Percentiles rank a stretch among this genome's conserved stretches.
Conservation (phyloP, 164 flowering plant genomes). For the Magnolia officinalis region DNA sequence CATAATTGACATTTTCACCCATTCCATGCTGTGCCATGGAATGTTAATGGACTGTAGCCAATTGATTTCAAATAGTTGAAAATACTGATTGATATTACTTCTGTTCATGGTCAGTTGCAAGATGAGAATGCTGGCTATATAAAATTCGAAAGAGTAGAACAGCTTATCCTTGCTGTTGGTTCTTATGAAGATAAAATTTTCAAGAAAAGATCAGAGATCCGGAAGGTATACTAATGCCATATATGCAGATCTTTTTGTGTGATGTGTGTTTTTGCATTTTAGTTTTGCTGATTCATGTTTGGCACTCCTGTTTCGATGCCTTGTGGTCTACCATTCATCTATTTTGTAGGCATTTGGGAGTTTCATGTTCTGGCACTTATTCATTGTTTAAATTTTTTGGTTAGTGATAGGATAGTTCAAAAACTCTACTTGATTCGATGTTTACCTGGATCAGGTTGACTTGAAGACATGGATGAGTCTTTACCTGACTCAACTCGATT, state of each 20-base stretch:
- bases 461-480: too few relatives aligned
- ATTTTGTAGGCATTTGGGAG: too few relatives aligned
- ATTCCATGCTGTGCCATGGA: too few relatives aligned
- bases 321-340: neutral
- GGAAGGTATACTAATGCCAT: slow-evolving; percentile 1
- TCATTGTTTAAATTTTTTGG: too few relatives aligned
- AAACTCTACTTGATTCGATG: too few relatives aligned
- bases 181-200: slow-evolving; percentile 46
- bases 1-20: too few relatives aligned
- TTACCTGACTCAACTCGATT: too few relatives aligned
- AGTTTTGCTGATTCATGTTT: neutral
- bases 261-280: neutral
- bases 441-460: too few relatives aligned
- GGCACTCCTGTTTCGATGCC: neutral
- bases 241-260: neutral
- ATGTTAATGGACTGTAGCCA: too few relatives aligned
- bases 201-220: slow-evolving; percentile 32
- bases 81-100: neutral
- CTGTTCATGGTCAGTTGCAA: slow-evolving; percentile 21
- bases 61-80: neutral
- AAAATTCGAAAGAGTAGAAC: slow-evolving; percentile 43
- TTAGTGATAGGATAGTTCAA: too few relatives aligned
- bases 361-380: too few relatives aligned
- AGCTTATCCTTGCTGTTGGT: slow-evolving; percentile 38
- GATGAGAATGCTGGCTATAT: slow-evolving; percentile 30